phyloP scores from a whole-genome alignment of 805 yeast species.

The Saccharomyces kudriavzevii region DNA sequence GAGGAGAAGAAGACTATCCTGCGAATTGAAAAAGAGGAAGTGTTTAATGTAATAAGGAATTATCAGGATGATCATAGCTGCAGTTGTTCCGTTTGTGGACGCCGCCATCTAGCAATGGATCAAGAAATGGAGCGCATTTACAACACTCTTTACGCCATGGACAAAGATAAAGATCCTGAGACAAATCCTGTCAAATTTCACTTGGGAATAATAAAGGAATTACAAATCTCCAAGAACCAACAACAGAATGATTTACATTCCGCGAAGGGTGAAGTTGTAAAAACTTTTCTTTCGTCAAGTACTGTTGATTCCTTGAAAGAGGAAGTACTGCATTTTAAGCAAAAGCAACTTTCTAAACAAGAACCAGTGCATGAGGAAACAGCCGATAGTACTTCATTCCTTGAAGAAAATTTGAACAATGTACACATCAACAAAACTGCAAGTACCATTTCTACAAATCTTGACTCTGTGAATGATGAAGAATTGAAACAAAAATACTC shows the following conservation, averaged over 20 bases:
- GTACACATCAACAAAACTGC: neutral
- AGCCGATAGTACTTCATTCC: neutral
- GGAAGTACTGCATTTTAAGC: constrained; percentile 29
- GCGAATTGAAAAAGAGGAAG: constrained; percentile 59
- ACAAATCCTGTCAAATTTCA: constrained; percentile 29
- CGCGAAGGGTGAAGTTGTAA: constrained; percentile 18
- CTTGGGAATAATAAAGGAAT: constrained; percentile 27
- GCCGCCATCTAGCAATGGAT: constrained; percentile 62
- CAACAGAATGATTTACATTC: constrained; percentile 5
- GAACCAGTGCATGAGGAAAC: neutral
- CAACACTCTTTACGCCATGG: constrained; percentile 54
- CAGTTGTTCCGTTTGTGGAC: constrained; percentile 70
- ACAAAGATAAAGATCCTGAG: constrained; percentile 30
- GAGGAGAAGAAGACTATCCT: constrained; percentile 54
- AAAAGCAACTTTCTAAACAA: constrained; percentile 20
- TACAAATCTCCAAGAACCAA: constrained; percentile 21
- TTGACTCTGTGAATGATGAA: constrained; percentile 7
- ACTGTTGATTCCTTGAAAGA: constrained; percentile 24
- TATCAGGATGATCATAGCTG: constrained; percentile 46
- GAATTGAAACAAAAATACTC: constrained; percentile 19
- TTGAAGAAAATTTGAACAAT: constrained; percentile 2
- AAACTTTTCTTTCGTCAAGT: constrained; percentile 18
- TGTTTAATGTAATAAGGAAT: constrained; percentile 54
- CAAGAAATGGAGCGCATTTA: constrained; percentile 69
- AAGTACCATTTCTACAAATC: constrained; percentile 1